Conservation (phyloP, 106 monocot genomes). For the Phalaenopsis aphrodite region DNA sequence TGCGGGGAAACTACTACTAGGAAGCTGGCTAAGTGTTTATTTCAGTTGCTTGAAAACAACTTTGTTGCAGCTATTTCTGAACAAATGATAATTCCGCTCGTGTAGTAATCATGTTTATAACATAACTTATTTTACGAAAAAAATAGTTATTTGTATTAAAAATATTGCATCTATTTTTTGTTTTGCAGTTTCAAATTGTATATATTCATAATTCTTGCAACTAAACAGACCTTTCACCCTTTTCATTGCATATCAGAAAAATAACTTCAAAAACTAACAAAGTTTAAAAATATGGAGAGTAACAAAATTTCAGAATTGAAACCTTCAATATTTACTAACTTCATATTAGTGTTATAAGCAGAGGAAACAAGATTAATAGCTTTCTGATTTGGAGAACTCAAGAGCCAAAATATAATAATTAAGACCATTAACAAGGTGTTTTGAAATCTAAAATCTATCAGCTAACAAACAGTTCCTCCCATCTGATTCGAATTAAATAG, state of each 20-base stretch:
- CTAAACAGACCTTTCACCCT: not conserved
- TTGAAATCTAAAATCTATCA: not conserved
- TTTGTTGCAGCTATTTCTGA: no score
- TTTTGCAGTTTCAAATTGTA: no score
- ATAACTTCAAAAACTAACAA: not conserved
- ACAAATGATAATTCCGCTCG: no score
- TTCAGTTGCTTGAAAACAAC: no score
- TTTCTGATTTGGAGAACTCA: not conserved
- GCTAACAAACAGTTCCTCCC: not conserved
- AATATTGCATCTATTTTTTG: no score
- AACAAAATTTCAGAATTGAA: not conserved
- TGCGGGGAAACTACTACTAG: no score
- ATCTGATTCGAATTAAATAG: not conserved
- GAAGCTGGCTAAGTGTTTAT: no score
- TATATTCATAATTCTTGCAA: no score
- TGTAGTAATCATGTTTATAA: no score
- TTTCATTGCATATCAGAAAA: not conserved
- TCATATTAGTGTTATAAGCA: not conserved
- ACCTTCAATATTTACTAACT: not conserved
- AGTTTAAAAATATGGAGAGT: not conserved
- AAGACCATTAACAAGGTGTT: not conserved
- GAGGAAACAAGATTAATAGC: not conserved
- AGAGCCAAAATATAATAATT: not conserved
- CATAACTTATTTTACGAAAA: no score
- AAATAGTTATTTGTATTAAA: no score